Evolutionary conservation across 2,329 filamentous ascomycete genomes (phyloP).

Genomic region (Beauveria varroae): DNA sequence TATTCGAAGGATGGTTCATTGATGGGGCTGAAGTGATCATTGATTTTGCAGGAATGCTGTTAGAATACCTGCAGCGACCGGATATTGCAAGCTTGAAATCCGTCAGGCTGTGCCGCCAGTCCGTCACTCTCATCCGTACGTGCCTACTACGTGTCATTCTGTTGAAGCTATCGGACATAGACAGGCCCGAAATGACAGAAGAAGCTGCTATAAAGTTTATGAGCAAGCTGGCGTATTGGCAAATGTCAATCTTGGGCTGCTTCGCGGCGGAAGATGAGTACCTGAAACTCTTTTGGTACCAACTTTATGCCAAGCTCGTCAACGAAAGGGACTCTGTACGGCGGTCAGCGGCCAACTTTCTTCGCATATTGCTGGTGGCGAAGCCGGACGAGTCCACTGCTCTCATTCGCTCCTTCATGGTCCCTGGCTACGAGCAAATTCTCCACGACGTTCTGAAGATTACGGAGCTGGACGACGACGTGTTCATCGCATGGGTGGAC

Average conservation of each 20-base stretch:
- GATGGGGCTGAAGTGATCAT: slow-evolving; percentile 76
- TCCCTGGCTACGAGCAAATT: slow-evolving; percentile 62
- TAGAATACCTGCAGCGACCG: slow-evolving; percentile 84
- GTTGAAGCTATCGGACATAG: slow-evolving; percentile 74
- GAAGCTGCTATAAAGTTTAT: slow-evolving; percentile 64
- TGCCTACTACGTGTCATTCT: slow-evolving; percentile 75
- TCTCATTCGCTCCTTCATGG: slow-evolving; percentile 65
- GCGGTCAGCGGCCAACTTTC: slow-evolving; percentile 70
- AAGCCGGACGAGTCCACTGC: slow-evolving; percentile 75
- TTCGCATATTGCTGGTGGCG: slow-evolving; percentile 89
- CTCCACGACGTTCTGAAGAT: slow-evolving; percentile 74
- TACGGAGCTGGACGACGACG: slow-evolving; percentile 80
- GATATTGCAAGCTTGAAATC: slow-evolving; percentile 76
- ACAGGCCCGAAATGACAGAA: slow-evolving; percentile 53
- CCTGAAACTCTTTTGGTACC: slow-evolving; percentile 81
- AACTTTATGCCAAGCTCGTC: slow-evolving; percentile 83
- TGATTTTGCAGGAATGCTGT: slow-evolving; percentile 74
- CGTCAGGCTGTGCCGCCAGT: slow-evolving; percentile 84
- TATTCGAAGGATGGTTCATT: slow-evolving; percentile 95
- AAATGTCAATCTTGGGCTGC: slow-evolving; percentile 76
- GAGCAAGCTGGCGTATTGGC: slow-evolving; percentile 89
- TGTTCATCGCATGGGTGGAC: slow-evolving; percentile 84
- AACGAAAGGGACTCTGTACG: slow-evolving; percentile 61
- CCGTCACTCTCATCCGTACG: slow-evolving; percentile 65
- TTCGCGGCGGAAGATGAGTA: slow-evolving; percentile 74